These are phyloP conservation scores for Marsdenia floribunda DNA, from an alignment of 257 asterid species.

Conservation along the genomic window DNA sequence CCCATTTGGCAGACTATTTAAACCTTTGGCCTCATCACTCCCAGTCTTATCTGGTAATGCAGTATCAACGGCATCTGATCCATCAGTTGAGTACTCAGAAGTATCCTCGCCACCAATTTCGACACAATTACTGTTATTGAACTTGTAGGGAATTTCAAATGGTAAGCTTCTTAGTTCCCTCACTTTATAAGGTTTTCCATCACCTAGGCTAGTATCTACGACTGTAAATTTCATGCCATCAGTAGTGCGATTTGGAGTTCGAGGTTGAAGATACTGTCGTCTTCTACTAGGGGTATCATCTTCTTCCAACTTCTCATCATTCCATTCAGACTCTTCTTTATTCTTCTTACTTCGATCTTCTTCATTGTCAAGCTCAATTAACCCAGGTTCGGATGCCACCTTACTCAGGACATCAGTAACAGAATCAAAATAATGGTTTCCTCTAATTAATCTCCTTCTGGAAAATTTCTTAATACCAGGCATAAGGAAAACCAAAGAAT, in stretches of 20 bases:
- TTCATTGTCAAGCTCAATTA: conserved; percentile 46
- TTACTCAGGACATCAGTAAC: conserved; percentile 55
- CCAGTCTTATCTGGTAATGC: conserved; percentile 16
- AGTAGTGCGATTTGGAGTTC: conserved; percentile 33
- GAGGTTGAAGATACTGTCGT: conserved; percentile 61
- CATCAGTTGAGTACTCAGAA: conserved; percentile 32
- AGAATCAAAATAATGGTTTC: conserved; percentile 67
- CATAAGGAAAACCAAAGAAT: conserved; percentile 52
- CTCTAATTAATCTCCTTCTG: conserved; percentile 50
- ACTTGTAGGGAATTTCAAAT: conserved; percentile 20
- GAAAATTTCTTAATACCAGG: conserved; percentile 67
- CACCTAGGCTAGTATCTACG: conserved; percentile 55
- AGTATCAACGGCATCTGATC: conserved; percentile 27
- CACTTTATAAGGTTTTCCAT: conserved; percentile 30
- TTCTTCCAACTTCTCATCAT: conserved; percentile 23
- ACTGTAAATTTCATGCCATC: conserved; percentile 43
- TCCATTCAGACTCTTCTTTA: conserved; percentile 22
- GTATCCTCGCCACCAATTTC: conserved; percentile 20
- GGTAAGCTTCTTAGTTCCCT: conserved; percentile 48
- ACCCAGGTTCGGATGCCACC: conserved; percentile 57
- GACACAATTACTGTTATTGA: conserved; percentile 8
- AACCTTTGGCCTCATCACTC: conserved; percentile 8
- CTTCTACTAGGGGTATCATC: conserved; percentile 37
- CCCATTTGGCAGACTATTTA: conserved; percentile 18
- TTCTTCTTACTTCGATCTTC: conserved; percentile 24